phyloP scores from a whole-genome alignment of 805 yeast genomes.

The Debaryomyces tyrocola region DNA sequence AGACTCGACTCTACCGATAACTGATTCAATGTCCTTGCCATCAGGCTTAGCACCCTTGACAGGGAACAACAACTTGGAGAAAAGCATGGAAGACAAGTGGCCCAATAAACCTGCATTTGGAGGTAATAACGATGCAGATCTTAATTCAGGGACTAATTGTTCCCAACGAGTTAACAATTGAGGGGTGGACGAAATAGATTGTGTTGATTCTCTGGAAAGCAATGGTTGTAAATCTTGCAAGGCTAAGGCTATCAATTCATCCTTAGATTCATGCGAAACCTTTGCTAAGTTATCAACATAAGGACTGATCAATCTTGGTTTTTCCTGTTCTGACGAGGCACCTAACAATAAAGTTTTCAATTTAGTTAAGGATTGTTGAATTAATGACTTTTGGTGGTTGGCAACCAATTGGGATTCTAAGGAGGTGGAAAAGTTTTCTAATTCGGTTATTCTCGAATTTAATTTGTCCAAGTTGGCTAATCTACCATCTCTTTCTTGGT shows the following conservation, averaged over 20 bases:
- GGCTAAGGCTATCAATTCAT: slow-evolving; percentile 35
- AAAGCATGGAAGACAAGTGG: slow-evolving; percentile 75
- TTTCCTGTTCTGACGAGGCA: slow-evolving; percentile 16
- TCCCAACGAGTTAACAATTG: slow-evolving; percentile 82
- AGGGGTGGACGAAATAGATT: slow-evolving; percentile 68
- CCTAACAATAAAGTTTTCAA: slow-evolving; percentile 29
- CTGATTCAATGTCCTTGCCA: slow-evolving; percentile 85
- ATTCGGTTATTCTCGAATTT: slow-evolving; percentile 49
- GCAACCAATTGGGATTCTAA: slow-evolving; percentile 38
- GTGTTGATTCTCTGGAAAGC: slow-evolving; percentile 37
- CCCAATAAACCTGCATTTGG: slow-evolving; percentile 96
- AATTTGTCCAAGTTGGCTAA: slow-evolving; percentile 67
- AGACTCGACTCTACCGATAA: slow-evolving; percentile 80
- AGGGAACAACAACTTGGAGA: slow-evolving; percentile 72
- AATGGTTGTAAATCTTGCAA: slow-evolving; percentile 34
- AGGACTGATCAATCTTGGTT: slow-evolving; percentile 28
- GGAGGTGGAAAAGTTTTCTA: slow-evolving; percentile 53
- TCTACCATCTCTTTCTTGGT: slow-evolving; percentile 67
- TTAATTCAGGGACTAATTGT: slow-evolving; percentile 77
- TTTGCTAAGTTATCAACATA: slow-evolving; percentile 38
- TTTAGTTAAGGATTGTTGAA: slow-evolving; percentile 32
- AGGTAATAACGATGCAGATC: slow-evolving; percentile 85
- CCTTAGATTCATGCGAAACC: slow-evolving; percentile 22
- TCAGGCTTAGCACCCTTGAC: slow-evolving; percentile 72
- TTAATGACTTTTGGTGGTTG: slow-evolving; percentile 32